phyloP scores from a whole-genome alignment of 106 monocot species.

The Cymbidium sinense region DNA sequence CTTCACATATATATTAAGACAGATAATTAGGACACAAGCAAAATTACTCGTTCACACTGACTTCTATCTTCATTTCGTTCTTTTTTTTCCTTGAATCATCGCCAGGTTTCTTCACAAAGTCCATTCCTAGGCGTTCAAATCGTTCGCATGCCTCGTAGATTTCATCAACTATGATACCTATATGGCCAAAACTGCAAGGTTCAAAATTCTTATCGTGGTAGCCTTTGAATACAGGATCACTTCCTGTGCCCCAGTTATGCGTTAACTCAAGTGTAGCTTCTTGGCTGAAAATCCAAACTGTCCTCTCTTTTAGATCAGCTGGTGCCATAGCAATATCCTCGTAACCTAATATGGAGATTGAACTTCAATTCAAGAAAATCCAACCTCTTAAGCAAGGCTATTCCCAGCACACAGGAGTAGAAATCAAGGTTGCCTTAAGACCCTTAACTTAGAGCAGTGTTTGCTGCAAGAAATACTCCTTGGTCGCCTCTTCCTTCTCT shows the following conservation, averaged over 20 bases:
- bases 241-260: slow-evolving; percentile 99
- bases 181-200: slow-evolving; percentile 98
- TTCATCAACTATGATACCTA: slow-evolving; percentile 96
- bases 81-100: no score
- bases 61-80: no score
- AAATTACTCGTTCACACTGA: no score
- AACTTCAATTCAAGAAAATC: slow-evolving; percentile 98
- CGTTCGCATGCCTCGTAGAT: slow-evolving; percentile 89
- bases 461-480: slow-evolving; percentile 90
- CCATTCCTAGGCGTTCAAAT: slow-evolving; percentile 84
- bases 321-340: slow-evolving; percentile 79
- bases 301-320: slow-evolving; percentile 56
- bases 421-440: slow-evolving; percentile 95
- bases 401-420: slow-evolving; percentile 92
- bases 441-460: slow-evolving; percentile 92
- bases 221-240: slow-evolving; percentile 93
- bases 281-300: slow-evolving; percentile 85
- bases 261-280: slow-evolving; percentile 95
- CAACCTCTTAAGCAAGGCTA: slow-evolving; percentile 86
- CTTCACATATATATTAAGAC: no score
- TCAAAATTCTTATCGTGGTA: slow-evolving; percentile 97
- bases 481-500: slow-evolving; percentile 73
- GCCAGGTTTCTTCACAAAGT: slow-evolving; percentile 93
- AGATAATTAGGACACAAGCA: no score
- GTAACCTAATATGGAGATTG: slow-evolving; percentile 95